phyloP scores from a whole-genome alignment of 192 early-diverging fungal genomes.

The Physocladia obscura region DNA sequence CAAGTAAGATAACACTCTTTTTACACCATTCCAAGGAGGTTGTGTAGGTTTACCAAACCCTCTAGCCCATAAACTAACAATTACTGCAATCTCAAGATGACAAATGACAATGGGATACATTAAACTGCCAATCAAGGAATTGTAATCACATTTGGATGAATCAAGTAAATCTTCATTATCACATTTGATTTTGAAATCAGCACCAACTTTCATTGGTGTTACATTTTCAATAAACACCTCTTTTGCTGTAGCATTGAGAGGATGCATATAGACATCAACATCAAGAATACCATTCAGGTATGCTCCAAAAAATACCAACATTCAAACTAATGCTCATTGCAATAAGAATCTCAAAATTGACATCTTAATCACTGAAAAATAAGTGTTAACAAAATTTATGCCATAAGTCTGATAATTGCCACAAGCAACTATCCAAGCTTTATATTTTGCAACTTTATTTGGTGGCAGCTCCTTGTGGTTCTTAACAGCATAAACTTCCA shows the following conservation, averaged over 20 bases:
- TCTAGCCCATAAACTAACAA: slow-evolving; percentile 2
- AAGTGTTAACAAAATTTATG: neutral
- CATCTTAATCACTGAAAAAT: slow-evolving; percentile 3
- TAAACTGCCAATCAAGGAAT: neutral
- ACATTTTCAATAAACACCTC: neutral
- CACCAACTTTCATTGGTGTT: slow-evolving; percentile 1
- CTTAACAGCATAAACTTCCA: slow-evolving; percentile 6
- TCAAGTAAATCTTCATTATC: neutral
- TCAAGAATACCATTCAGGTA: slow-evolving; percentile 4
- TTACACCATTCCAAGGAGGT: neutral
- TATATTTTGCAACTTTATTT: neutral
- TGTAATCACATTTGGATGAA: neutral
- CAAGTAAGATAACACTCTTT: neutral
- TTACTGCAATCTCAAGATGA: neutral
- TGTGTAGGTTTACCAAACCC: neutral
- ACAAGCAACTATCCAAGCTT: neutral
- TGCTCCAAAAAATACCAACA: neutral
- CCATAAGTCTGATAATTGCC: slow-evolving; percentile 1
- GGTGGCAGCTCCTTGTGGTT: neutral
- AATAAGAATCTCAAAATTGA: neutral
- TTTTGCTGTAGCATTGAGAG: neutral
- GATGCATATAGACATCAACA: neutral
- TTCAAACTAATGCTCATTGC: neutral
- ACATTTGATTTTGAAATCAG: neutral
- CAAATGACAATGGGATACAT: neutral